Evolutionary conservation across 495 filamentous ascomycete species (phyloP).

Genomic region (Talaromyces liani): DNA sequence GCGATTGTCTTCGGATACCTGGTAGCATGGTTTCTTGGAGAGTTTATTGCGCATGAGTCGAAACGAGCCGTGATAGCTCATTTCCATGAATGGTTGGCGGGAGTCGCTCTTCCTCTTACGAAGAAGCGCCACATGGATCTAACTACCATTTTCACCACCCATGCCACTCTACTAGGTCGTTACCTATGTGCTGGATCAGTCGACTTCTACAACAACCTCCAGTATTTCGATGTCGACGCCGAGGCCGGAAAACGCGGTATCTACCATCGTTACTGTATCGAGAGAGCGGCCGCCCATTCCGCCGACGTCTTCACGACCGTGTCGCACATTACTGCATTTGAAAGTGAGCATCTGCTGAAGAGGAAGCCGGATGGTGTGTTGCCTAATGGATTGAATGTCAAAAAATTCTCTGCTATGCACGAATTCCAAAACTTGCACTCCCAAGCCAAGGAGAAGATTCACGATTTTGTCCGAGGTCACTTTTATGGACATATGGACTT

Average conservation of each 20-base stretch:
- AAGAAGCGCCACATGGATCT: slow-evolving; percentile 93
- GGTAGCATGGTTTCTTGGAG: slow-evolving; percentile 96
- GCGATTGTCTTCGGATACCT: slow-evolving; percentile 96
- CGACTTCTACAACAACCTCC: slow-evolving; percentile 99
- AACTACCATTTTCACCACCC: slow-evolving; percentile 98
- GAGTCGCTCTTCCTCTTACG: slow-evolving; percentile 87
- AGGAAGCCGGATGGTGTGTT: slow-evolving; percentile 94
- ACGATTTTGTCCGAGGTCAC: slow-evolving; percentile 95
- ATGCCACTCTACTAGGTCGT: slow-evolving; percentile 87
- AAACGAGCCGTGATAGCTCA: slow-evolving; percentile 88
- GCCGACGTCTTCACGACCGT: slow-evolving; percentile 98
- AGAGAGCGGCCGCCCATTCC: slow-evolving; percentile 83
- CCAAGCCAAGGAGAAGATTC: slow-evolving; percentile 92
- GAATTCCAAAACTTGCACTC: slow-evolving; percentile 99
- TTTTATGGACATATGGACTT: slow-evolving; percentile 99
- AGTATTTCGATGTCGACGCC: slow-evolving; percentile 92
- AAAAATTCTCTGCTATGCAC: slow-evolving; percentile 97
- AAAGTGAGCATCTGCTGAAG: slow-evolving; percentile 95
- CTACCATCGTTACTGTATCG: slow-evolving; percentile 98
- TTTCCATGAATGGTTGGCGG: slow-evolving; percentile 98
- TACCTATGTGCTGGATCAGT: slow-evolving; percentile 97
- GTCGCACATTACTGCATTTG: slow-evolving; percentile 96
- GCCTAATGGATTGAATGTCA: slow-evolving; percentile 95
- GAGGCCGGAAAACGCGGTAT: slow-evolving; percentile 97
- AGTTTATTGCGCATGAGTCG: slow-evolving; percentile 93